These are phyloP conservation scores for Retiboletus flavoniger DNA, from an alignment of 1,284 basidiomycete genomes.

Conservation along the genomic window DNA sequence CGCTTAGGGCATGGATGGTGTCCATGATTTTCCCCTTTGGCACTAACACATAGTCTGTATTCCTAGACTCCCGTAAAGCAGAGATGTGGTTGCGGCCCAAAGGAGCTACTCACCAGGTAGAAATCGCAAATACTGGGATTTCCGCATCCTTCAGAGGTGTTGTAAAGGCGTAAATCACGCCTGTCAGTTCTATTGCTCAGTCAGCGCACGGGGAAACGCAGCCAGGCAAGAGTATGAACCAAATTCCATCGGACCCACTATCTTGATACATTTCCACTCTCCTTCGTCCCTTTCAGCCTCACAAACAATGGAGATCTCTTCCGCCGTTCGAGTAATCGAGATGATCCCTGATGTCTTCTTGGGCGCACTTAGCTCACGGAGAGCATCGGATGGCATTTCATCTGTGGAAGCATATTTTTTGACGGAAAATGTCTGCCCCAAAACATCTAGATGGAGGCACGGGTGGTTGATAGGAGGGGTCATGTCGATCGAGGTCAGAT, in stretches of 20 bases:
- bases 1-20: constrained; percentile 43
- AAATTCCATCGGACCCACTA: constrained; percentile 67
- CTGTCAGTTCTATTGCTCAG: constrained; percentile 48
- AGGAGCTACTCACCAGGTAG: constrained; percentile 57
- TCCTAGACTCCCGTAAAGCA: constrained; percentile 39
- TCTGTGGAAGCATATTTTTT: constrained; percentile 41
- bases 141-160: constrained; percentile 53
- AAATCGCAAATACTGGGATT: constrained; percentile 62
- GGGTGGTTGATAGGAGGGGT: constrained; percentile 47
- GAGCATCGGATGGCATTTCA: constrained; percentile 31
- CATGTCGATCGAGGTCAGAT: constrained; percentile 37
- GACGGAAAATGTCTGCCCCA: constrained; percentile 58
- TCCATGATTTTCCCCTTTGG: constrained; percentile 42
- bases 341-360: constrained; percentile 41
- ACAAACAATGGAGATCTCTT: constrained; percentile 62
- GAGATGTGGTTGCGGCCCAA: neutral
- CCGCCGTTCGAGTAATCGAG: constrained; percentile 56
- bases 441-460: constrained; percentile 51
- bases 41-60: constrained; percentile 62
- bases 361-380: constrained; percentile 28
- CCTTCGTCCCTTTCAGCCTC: constrained; percentile 41
- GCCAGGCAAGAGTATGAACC: constrained; percentile 37
- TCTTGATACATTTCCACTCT: constrained; percentile 59
- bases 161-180: constrained; percentile 57
- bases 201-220: neutral